Conservation (phyloP, 1,284 basidiomycete genomes). For the Malassezia japonica region DNA sequence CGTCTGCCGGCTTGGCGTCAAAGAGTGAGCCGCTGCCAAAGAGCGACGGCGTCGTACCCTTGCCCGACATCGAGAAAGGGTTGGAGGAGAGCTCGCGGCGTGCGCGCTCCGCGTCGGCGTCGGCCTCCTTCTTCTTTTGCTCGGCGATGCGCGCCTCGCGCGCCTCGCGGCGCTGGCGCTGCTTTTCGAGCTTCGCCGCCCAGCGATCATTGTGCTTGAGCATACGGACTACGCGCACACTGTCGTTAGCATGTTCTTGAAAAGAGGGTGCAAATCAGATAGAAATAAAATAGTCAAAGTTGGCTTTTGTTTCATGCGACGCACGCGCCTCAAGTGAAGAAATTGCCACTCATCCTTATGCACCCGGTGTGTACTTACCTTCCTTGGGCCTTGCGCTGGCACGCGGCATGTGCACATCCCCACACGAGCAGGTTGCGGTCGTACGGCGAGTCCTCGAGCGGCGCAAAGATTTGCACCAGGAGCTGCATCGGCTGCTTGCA, state of each 20-base stretch:
- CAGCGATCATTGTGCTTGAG: constrained; percentile 42
- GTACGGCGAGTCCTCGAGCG: constrained; percentile 38
- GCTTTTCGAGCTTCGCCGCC: constrained; percentile 46
- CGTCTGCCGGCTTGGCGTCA: neutral
- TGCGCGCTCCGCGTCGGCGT: neutral
- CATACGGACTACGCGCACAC: constrained; percentile 38
- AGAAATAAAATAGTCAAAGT: constrained; percentile 40
- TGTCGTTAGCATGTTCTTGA: constrained; percentile 13
- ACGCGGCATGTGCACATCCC: constrained; percentile 36
- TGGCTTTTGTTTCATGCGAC: constrained; percentile 35
- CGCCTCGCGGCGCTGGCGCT: constrained; percentile 12
- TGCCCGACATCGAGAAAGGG: constrained; percentile 10
- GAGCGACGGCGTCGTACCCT: constrained; percentile 19
- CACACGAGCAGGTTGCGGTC: constrained; percentile 44
- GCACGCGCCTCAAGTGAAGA: constrained; percentile 47
- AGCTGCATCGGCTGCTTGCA: constrained; percentile 44
- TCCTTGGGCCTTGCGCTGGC: constrained; percentile 31
- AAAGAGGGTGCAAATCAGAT: constrained; percentile 5
- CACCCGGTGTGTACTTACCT: constrained; percentile 20
- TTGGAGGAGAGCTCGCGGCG: constrained; percentile 10
- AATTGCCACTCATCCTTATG: constrained; percentile 42
- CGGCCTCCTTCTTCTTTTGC: constrained; percentile 22
- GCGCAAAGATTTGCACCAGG: constrained; percentile 46
- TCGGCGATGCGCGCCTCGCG: constrained; percentile 20
- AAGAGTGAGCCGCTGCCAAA: constrained; percentile 21